Percentiles rank a stretch among this genome's conserved stretches.
Evolutionary conservation across 1,284 basidiomycete genomes (phyloP).

Genomic region (Heterobasidion parviporum): DNA sequence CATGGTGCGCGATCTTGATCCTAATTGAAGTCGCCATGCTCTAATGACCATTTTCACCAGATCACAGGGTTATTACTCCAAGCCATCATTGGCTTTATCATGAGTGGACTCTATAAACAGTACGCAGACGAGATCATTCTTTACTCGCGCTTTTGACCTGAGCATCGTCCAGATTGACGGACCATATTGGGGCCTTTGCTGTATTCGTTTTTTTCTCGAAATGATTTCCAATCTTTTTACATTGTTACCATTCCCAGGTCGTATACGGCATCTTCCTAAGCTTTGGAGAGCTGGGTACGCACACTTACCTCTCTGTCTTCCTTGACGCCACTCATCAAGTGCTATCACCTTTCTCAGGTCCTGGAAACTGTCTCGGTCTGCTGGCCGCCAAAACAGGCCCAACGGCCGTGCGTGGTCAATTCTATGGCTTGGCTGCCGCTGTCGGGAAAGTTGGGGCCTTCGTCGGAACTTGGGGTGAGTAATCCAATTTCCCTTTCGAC

Average conservation of each 20-base stretch:
- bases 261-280: constrained; percentile 88
- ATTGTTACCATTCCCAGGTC: constrained; percentile 29
- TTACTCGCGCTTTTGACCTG: not conserved
- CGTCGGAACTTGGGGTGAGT: constrained; percentile 68
- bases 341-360: constrained; percentile 28
- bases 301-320: constrained; percentile 4
- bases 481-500: not conserved
- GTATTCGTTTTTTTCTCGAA: constrained; percentile 26
- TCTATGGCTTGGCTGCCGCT: constrained; percentile 82
- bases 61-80: constrained; percentile 66
- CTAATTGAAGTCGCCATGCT: not conserved
- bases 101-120: constrained; percentile 70
- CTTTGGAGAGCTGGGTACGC: constrained; percentile 68
- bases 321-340: not conserved
- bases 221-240: not conserved
- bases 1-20: constrained; percentile 39
- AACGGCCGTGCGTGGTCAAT: constrained; percentile 80
- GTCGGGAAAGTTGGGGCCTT: constrained; percentile 89
- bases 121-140: constrained; percentile 17
- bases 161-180: constrained; percentile 32
- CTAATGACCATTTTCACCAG: constrained; percentile 21
- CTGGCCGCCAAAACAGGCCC: constrained; percentile 79
- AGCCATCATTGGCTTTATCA: constrained; percentile 73
- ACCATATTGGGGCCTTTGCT: constrained; percentile 73
- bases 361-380: constrained; percentile 76